Base-by-base conservation (phyloP, 140 eudicot species). In the Ambrosia hybrid region DNA sequence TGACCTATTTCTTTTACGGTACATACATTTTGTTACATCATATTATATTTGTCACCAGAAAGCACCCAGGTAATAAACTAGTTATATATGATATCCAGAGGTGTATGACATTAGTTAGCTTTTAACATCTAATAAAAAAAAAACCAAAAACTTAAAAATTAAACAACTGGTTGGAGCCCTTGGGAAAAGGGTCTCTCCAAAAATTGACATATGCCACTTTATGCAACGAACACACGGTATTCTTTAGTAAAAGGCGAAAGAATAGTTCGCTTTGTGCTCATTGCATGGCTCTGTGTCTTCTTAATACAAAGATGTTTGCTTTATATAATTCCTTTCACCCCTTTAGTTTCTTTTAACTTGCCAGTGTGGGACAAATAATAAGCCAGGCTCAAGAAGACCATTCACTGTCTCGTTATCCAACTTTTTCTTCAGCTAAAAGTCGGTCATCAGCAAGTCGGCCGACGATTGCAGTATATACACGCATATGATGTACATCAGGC, bases 181-280 rank as follows among this genome's bases (percentile, higher is more conserved):
- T 61, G 0, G 0, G 1, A 0, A 8, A 62, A 62, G 68, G 2
- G 30, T 12, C 68, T 37, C 49, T 62, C 49, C 49, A 62, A 62
- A 62, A 62, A 62, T 62, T 4, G 0, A 0, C 5, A 4, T 62
- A 62, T 62, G 51, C 68, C 68, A 62, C 1, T 62, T 5, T 62
- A 6, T 5, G 7, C 58, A 65, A 48, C 84, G 66, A 80, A 66
- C 83, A 85, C 89, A 88, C 91, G 91, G 89, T 89, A 86, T 89
- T 89, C 86, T 83, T 89, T 89, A 89, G 92, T 89, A 86, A 89
- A 89, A 89, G 88, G 92, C 86, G 88, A 89, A 89, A 89, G 85
- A 89, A 84, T 86, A 85, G 86, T 88, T 83, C 84, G 85, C 88
- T 83, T 13, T 83, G 91, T 88, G 86, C 71, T 81, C 83, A 85